Evolutionary conservation across 441 rosid species (phyloP), one percentile per base, ranked within the genome.

Genomic region (Pelargonium citronellum): DNA sequence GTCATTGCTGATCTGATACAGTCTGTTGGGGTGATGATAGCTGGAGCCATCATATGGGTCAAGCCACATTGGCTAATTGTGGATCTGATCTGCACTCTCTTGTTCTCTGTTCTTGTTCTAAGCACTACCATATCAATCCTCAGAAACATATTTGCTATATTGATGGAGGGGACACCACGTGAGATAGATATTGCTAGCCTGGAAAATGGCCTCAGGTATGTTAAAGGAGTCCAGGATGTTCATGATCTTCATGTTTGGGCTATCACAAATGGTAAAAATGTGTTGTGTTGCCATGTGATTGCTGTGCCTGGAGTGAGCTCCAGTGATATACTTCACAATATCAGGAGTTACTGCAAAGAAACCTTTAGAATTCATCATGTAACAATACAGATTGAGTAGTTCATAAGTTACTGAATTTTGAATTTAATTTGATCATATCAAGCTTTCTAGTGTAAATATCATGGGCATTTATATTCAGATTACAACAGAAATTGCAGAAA

Each of bases 181-280:
- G 89, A 83, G 39, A 62, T 87, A 12, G 69, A 86, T 37, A 64
- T 87, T 9, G 75, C 66, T 22, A 79, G 41, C 69, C 80, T 90
- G 20, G 83, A 82, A 69, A 79, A 70, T 69, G 86, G 83, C 13
- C 77, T 91, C 8, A 84, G 65, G 24, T 63, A 77, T 20, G 80
- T 91, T 7, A 5, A 75, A n/a, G 96, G 94, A 60, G 92, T 91
- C 71, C 73, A 66, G 41, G 70, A 74, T 51, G 64, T 91, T 71
- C 87, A 84, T 75, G 96, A 86, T 75, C 84, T 91, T n/a, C 98
- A 86, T 73, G 82, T 92, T 7, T 86, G 98, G 94, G 82, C 89
- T 6, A 80, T 89, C 7, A 91, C 95, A 1, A 72, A 65, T 0
- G 88, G 92, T 69, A 87, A 86, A 79, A 67, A 74, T 24, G 87